A percentile compares a stretch with the other conserved stretches of the same genome.
Conservation (phyloP, 805 yeast species). For the Cephaloascus fragrans region DNA sequence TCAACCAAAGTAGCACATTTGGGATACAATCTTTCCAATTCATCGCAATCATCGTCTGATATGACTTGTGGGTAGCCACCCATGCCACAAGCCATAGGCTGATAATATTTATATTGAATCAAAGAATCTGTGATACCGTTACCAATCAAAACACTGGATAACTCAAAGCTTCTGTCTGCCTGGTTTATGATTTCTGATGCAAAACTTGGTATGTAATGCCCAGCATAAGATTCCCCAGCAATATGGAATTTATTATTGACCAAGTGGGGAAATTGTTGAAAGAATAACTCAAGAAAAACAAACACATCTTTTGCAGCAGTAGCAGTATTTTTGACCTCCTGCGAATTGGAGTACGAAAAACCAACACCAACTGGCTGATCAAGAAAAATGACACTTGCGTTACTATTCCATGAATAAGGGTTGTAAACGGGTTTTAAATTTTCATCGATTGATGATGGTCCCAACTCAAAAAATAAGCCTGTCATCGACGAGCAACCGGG, state of each 20-base stretch:
- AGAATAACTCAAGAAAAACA: slow-evolving; percentile 26
- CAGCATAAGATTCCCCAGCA: slow-evolving; percentile 36
- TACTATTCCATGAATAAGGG: slow-evolving; percentile 21
- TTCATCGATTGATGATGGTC: slow-evolving; percentile 19
- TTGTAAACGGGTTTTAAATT: slow-evolving; percentile 18
- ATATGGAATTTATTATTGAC: slow-evolving; percentile 17
- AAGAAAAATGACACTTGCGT: slow-evolving; percentile 30
- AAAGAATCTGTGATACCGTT: slow-evolving; percentile 35
- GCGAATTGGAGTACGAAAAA: slow-evolving; percentile 19
- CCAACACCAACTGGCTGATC: slow-evolving; percentile 27
- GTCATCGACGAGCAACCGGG: slow-evolving; percentile 25
- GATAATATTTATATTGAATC: slow-evolving; percentile 26
- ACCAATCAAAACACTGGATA: slow-evolving; percentile 31
- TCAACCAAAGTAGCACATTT: slow-evolving; percentile 9
- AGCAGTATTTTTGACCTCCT: slow-evolving; percentile 17
- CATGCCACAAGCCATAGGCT: slow-evolving; percentile 31
- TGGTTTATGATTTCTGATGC: slow-evolving; percentile 31
- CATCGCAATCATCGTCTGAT: slow-evolving; percentile 6
- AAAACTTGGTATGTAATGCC: slow-evolving; percentile 37
- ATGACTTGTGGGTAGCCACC: slow-evolving; percentile 7
- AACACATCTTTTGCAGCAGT: slow-evolving; percentile 25
- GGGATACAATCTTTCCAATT: slow-evolving; percentile 16
- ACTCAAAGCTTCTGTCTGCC: slow-evolving; percentile 25
- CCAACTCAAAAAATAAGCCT: slow-evolving; percentile 25
- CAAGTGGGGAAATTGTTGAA: slow-evolving; percentile 23